phyloP scores from a whole-genome alignment of 1,139 yeast species.

The Taphrina deformans region DNA sequence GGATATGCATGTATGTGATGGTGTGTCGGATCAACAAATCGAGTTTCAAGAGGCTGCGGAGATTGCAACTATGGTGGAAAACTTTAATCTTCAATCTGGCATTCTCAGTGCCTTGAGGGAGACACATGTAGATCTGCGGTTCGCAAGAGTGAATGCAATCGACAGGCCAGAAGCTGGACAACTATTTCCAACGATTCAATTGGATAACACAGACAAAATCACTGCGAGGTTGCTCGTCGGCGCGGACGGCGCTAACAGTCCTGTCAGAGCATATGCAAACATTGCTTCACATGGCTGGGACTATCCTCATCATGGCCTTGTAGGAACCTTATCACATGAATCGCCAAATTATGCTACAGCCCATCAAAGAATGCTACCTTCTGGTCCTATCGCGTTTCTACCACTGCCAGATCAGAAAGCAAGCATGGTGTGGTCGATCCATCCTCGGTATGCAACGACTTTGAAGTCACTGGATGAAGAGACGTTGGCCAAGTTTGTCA shows the following conservation, averaged over 20 bases:
- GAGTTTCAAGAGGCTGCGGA: conserved; percentile 55
- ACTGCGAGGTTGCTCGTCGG: conserved; percentile 74
- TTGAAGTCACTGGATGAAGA: conserved; percentile 60
- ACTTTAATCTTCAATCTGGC: conserved; percentile 75
- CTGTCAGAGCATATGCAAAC: conserved; percentile 77
- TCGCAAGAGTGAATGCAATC: conserved; percentile 50
- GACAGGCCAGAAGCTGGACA: conserved; percentile 67
- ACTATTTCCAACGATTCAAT: conserved; percentile 76
- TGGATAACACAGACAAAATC: conserved; percentile 64
- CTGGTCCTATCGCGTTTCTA: conserved; percentile 89
- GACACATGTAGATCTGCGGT: conserved; percentile 43
- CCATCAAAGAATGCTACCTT: conserved; percentile 90
- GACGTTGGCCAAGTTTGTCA: conserved; percentile 68
- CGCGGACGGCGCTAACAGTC: conserved; percentile 95
- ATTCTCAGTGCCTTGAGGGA: conserved; percentile 60
- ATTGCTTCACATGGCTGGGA: conserved; percentile 92
- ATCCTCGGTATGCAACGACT: conserved; percentile 69
- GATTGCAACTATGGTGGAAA: conserved; percentile 87
- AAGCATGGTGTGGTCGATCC: conserved; percentile 88
- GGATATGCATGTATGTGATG: conserved; percentile 83
- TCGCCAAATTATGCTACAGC: conserved; percentile 53
- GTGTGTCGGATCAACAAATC: conserved; percentile 65
- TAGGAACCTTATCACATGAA: conserved; percentile 76
- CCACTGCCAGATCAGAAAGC: conserved; percentile 87
- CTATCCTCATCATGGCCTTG: conserved; percentile 84